Evolutionary conservation across 768 basidiomycete species (phyloP).

Genomic region (Pisolithus marmoratus): DNA sequence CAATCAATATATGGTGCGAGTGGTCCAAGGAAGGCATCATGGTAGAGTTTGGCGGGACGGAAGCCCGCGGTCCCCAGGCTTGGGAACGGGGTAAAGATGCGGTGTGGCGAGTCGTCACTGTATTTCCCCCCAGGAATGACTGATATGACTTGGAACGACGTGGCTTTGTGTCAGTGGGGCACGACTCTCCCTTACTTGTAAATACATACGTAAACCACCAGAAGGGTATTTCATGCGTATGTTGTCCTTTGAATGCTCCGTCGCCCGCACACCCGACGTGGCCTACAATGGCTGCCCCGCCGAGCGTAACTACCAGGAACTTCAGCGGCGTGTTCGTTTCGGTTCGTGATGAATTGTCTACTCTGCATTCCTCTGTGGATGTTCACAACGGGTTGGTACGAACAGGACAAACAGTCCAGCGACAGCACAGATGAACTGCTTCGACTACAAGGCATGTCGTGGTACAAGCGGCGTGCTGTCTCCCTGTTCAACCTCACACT

Average conservation of each 20-base stretch:
- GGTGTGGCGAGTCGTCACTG: constrained; percentile 66
- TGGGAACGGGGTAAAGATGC: constrained; percentile 87
- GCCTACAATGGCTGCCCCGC: constrained; percentile 58
- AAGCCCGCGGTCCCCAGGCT: constrained; percentile 73
- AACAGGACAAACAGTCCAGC: constrained; percentile 64
- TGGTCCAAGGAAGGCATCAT: constrained; percentile 80
- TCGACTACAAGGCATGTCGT: constrained; percentile 63
- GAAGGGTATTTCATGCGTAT: too few relatives aligned
- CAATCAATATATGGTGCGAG: constrained; percentile 91
- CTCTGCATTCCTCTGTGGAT: not conserved
- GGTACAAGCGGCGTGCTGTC: constrained; percentile 66
- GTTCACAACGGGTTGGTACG: constrained; percentile 1
- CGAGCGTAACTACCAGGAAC: constrained; percentile 51
- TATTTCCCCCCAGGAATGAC: constrained; percentile 36
- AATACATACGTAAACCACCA: too few relatives aligned
- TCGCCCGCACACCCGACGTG: not conserved
- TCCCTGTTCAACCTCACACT: constrained; percentile 52
- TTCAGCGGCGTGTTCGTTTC: constrained; percentile 58
- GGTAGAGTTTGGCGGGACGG: constrained; percentile 80
- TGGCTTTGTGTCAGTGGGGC: not conserved
- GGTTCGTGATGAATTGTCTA: constrained; percentile 38
- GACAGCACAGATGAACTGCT: constrained; percentile 61
- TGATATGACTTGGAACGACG: not conserved
- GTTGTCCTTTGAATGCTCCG: too few relatives aligned
- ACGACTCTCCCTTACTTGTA: too few relatives aligned